A percentile compares a stretch with the other conserved stretches of the same genome.
Evolutionary conservation across 345 rosid species (phyloP).

Genomic region (Citrus mangshanensis): DNA sequence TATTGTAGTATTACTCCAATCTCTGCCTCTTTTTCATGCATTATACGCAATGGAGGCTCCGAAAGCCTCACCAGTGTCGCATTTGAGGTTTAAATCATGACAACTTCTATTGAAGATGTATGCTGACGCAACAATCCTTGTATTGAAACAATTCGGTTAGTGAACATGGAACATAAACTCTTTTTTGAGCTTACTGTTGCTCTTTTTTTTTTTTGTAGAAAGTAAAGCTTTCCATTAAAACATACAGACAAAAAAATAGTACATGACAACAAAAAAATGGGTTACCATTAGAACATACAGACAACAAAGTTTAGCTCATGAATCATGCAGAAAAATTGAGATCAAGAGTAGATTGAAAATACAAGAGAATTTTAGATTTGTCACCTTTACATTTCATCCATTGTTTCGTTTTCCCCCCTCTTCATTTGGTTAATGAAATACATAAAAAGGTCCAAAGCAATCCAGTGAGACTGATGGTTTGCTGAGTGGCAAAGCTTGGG

Average conservation of each 20-base stretch:
- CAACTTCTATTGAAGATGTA: too few species aligned
- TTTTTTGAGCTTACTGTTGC: too few species aligned
- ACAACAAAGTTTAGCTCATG: not conserved
- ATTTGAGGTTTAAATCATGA: not conserved
- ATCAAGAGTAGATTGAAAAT: not conserved
- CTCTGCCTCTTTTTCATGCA: not conserved
- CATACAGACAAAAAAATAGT: not conserved
- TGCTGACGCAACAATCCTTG: too few species aligned
- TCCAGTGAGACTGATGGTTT: not conserved
- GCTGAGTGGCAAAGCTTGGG: not conserved
- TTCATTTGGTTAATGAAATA: not conserved
- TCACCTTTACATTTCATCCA: not conserved
- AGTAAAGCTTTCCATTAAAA: not conserved
- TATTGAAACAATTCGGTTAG: too few species aligned
- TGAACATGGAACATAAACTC: too few species aligned
- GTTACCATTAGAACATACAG: not conserved
- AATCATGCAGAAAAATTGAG: not conserved
- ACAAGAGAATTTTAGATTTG: not conserved
- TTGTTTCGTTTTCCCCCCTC: not conserved
- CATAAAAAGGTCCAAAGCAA: too few species aligned
- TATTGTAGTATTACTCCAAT: not conserved
- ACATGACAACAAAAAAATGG: too few species aligned
- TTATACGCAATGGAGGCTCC: not conserved
- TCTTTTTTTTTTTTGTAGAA: too few species aligned
- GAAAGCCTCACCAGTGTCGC: not conserved